Evolutionary conservation across 2,329 filamentous ascomycete genomes (phyloP), one percentile per base, ranked within the genome.

Genomic region (Aspergillus luchuensis): DNA sequence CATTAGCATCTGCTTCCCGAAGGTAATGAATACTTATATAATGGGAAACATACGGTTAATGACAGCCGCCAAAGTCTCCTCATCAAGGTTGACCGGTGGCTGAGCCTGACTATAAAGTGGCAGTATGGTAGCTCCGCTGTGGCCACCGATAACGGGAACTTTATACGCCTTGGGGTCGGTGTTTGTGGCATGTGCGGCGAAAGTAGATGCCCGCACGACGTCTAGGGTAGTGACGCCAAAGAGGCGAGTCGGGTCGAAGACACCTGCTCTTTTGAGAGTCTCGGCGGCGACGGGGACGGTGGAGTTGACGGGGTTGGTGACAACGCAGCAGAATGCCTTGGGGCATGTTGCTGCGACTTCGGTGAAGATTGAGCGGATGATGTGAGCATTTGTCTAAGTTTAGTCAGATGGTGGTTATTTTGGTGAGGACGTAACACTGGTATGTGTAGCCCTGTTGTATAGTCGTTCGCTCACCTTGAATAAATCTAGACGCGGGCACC

Each of bases 221-320:
- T 50, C 48, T 7, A 50, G 15, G 13, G 47, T 33, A 8, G 47
- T 50, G 7, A 43, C 39, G 39, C 25, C 47, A 6, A 50, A 50
- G 13, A 50, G 47, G 2, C 47, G 47, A 6, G 47, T 30, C 10
- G 47, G 47, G 7, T 50, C 51, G 13, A 66, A 36, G 21, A 50
- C 47, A 5, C 47, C 25, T 7, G 47, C 47, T 17, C 13, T 7
- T 28, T 50, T 25, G 28, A 60, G 10, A 8, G 21, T 23, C 19
- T 19, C 21, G 21, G 21, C 36, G 10, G 52, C 38, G 38, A 55
- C 13, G 52, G 47, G 25, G 21, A 50, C 21, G 1, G 45, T 49
- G 19, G 21, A 25, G 45, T 49, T 49, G 45, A 49, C 45, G 23
- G 45, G 45, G 21, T 49, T 49, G 21, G 45, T 49, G 8, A 49